Conservation (phyloP, 768 basidiomycete genomes). For the Suillus lakei region DNA sequence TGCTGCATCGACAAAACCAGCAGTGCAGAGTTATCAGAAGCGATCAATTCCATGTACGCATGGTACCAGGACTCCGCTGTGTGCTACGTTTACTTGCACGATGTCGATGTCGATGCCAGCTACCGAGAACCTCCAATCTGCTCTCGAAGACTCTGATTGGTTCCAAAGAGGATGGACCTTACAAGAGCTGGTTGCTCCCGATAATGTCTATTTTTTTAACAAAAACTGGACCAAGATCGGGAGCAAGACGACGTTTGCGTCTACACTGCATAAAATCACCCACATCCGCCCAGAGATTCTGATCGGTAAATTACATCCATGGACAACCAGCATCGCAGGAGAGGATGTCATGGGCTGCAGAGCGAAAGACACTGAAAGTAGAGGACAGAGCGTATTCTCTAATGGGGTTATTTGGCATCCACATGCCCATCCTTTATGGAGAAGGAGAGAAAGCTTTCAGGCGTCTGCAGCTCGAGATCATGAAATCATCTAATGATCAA, state of each 20-base stretch:
- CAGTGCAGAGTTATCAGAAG: slow-evolving; percentile 24
- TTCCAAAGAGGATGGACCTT: slow-evolving; percentile 23
- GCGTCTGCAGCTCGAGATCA: slow-evolving; percentile 20
- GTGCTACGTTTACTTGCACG: slow-evolving; percentile 22
- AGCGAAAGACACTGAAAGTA: slow-evolving; percentile 31
- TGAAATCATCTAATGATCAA: slow-evolving; percentile 16
- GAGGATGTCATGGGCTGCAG: slow-evolving; percentile 34
- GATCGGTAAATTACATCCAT: background rate
- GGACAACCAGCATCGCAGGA: slow-evolving; percentile 18
- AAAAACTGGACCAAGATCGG: slow-evolving; percentile 17
- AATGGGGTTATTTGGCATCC: slow-evolving; percentile 23
- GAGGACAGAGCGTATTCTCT: slow-evolving; percentile 35
- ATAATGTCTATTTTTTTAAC: slow-evolving; percentile 17
- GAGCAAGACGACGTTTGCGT: slow-evolving; percentile 8
- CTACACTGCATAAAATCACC: slow-evolving; percentile 7
- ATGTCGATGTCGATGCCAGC: slow-evolving; percentile 1
- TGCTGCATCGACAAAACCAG: slow-evolving; percentile 25
- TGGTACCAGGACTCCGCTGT: slow-evolving; percentile 22
- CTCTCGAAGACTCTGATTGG: slow-evolving; percentile 13
- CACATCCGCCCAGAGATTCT: slow-evolving; percentile 10
- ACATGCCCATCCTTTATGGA: slow-evolving; percentile 23
- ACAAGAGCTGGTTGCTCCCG: slow-evolving; percentile 21
- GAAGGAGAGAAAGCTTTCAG: slow-evolving; percentile 23
- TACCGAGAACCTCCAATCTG: background rate
- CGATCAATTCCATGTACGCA: slow-evolving; percentile 24